Evolutionary conservation across 768 basidiomycete species (phyloP).

Genomic region (Hemileccinum impolitum): DNA sequence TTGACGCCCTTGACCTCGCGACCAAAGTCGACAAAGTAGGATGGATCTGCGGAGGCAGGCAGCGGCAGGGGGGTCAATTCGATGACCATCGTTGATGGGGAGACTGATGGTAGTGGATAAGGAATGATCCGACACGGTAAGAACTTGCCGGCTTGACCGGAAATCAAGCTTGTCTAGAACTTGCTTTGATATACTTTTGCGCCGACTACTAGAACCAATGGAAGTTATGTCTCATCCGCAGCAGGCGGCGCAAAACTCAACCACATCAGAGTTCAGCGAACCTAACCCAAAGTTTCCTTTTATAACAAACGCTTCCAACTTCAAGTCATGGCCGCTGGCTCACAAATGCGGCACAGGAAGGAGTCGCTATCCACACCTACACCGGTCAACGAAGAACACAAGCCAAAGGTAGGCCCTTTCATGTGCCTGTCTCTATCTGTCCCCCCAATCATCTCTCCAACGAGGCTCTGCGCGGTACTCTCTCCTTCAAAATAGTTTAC

Average conservation of each 20-base stretch:
- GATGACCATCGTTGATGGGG: slow-evolving; percentile 47
- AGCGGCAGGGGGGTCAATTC: slow-evolving; percentile 63
- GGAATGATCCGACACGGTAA: too few species aligned
- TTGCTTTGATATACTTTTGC: too few species aligned
- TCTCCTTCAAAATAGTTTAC: slow-evolving; percentile 8
- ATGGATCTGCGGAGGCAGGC: slow-evolving; percentile 66
- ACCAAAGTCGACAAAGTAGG: slow-evolving; percentile 70
- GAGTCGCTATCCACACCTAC: background rate
- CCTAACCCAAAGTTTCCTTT: slow-evolving; percentile 16
- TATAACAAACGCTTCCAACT: background rate
- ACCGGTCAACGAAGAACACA: background rate
- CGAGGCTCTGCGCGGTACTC: slow-evolving; percentile 2
- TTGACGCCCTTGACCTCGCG: slow-evolving; percentile 71
- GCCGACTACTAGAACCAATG: too few species aligned
- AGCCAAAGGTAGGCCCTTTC: slow-evolving; percentile 6
- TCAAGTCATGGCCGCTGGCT: slow-evolving; percentile 1
- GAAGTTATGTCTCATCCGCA: too few species aligned
- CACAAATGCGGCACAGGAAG: slow-evolving; percentile 25
- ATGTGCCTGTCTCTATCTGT: background rate
- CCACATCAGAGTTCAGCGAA: too few species aligned
- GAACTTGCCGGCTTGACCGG: too few species aligned
- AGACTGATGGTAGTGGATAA: slow-evolving; percentile 21
- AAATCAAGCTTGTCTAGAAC: too few species aligned
- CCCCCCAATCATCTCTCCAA: background rate
- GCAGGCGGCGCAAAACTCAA: too few species aligned